Evolutionary conservation across 2,329 filamentous ascomycete genomes (phyloP), one percentile per base, ranked within the genome.

Genomic region (Graphiopsis chlorocephala): DNA sequence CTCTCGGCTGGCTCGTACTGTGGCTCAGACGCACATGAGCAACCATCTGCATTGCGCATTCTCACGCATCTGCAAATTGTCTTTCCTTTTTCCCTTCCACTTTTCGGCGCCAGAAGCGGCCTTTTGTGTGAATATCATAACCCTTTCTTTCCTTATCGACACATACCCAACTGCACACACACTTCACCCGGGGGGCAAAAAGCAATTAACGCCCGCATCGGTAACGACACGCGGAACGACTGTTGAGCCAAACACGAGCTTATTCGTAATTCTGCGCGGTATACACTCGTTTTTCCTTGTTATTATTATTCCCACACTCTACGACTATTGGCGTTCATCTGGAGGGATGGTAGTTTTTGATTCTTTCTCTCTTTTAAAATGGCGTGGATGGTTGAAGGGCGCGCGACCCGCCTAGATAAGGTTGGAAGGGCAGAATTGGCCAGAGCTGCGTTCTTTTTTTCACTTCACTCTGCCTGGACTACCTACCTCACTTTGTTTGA

Each of bases 1-100:
- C 92, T 5, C 81, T 92, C 5, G 88, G 87, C 1, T 91, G 87
- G 86, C 69, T 85, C 20, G 62, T 64, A 8, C 55, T 64, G 53
- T 64, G 56, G 53, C 38, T 64, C 31, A 64, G 62, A 33, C 62
- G 62, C 42, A 64, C 62, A n/a, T 64, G 42, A 48, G 53, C n/a
- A 35, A 29, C 28, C 28, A 28, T 6, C 26, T 50, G 26, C 42
- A 14, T 15, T n/a, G 17, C 17, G 25, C 45, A 20, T 26, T 23
- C 5, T 25, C 20, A 14, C 28, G 35, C 45, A 15, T 31, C 28
- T n/a, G 47, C 26, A n/a, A 11, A n/a, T 31, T 52, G 35, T 20
- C 50, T 55, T 55, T 55, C 50, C n/a, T 29, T 55, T n/a, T 56
- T 56, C 53, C 29, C 31, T 38, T 52, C 50, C 31, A 35, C 45